These are phyloP conservation scores for Euryodendron excelsum DNA, from an alignment of 148 eudicot genomes.

Conservation along the genomic window DNA sequence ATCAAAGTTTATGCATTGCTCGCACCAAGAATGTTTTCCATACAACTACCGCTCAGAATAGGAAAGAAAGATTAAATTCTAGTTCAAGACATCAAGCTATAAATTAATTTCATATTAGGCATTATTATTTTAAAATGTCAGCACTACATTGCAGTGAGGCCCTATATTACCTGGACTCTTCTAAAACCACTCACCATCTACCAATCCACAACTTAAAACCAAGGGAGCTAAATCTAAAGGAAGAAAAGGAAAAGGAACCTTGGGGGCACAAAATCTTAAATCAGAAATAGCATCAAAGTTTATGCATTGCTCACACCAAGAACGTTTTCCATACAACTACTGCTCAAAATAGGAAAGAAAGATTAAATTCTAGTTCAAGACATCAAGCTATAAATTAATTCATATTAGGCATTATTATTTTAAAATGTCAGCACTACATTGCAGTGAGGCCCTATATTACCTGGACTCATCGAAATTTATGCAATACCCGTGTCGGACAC, in stretches of 20 bases:
- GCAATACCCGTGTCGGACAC: too few relatives aligned
- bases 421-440: background rate
- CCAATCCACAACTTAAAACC: background rate
- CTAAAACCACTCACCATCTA: background rate
- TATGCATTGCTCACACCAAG: background rate
- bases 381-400: too few relatives aligned
- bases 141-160: background rate
- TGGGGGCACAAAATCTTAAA: background rate
- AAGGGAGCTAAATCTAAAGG: background rate
- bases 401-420: background rate
- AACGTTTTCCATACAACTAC: background rate
- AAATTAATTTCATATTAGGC: background rate
- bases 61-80: too few relatives aligned
- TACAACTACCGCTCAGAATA: background rate
- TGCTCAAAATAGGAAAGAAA: background rate
- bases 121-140: background rate
- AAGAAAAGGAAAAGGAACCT: too few relatives aligned
- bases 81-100: background rate
- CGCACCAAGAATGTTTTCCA: background rate
- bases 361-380: background rate
- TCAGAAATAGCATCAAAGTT: background rate
- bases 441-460: too few relatives aligned
- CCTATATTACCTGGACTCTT: too few relatives aligned
- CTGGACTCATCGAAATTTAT: too few relatives aligned
- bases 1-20: background rate